phyloP scores from a whole-genome alignment of 495 filamentous ascomycete genomes.

The Daldinia caldariorum region DNA sequence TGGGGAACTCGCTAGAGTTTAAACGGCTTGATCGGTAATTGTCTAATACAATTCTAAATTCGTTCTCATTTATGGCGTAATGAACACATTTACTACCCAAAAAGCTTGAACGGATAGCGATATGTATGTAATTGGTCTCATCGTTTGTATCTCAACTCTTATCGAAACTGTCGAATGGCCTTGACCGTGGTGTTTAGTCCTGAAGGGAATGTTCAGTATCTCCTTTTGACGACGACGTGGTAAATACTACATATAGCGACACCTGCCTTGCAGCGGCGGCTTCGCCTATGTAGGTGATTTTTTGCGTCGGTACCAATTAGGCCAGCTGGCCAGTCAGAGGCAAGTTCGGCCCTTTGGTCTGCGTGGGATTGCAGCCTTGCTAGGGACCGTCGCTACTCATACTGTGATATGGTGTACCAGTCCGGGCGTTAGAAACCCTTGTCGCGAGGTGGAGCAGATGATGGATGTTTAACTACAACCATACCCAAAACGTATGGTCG shows the following conservation, averaged over 20 bases:
- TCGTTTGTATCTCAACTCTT: slow-evolving; percentile 13
- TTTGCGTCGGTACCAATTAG: slow-evolving; percentile 23
- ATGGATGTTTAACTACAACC: slow-evolving; percentile 38
- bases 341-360: slow-evolving; percentile 36
- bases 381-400: slow-evolving; percentile 34
- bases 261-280: slow-evolving; percentile 26
- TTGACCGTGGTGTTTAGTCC: not conserved
- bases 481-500: slow-evolving; percentile 34
- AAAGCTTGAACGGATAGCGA: slow-evolving; percentile 13
- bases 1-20: slow-evolving; percentile 17
- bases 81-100: not conserved
- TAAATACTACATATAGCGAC: slow-evolving; percentile 4
- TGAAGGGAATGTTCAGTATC: slow-evolving; percentile 2
- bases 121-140: slow-evolving; percentile 1
- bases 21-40: slow-evolving; percentile 3
- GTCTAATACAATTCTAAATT: slow-evolving; percentile 8
- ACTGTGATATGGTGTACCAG: slow-evolving; percentile 39
- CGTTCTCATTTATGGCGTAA: not conserved
- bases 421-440: slow-evolving; percentile 35
- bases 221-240: slow-evolving; percentile 40
- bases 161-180: not conserved
- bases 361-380: slow-evolving; percentile 36
- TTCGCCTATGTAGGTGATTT: slow-evolving; percentile 19
- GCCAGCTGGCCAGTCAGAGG: slow-evolving; percentile 27
- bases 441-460: slow-evolving; percentile 26